phyloP scores from a whole-genome alignment of 768 basidiomycete genomes.

The Holtermannia corniformis region DNA sequence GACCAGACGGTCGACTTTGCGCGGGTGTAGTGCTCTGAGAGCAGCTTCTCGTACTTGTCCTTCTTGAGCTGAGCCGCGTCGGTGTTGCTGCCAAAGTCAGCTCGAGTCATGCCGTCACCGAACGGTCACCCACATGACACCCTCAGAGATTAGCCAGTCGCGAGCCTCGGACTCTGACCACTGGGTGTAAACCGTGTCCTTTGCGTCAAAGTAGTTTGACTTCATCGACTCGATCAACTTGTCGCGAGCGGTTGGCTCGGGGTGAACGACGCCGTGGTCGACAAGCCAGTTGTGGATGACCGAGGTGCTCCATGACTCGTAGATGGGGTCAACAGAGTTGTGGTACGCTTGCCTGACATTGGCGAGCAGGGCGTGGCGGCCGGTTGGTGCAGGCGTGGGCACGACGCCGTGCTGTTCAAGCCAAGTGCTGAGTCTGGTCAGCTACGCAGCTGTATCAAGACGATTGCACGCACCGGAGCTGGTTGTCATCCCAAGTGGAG shows the following conservation, averaged over 20 bases:
- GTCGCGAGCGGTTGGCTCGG: slow-evolving; percentile 52
- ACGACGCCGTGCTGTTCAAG: slow-evolving; percentile 66
- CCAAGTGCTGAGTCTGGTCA: too few relatives aligned
- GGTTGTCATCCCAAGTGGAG: slow-evolving; percentile 77
- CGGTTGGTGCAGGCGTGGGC: slow-evolving; percentile 55
- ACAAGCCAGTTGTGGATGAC: slow-evolving; percentile 80
- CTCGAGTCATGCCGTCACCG: background rate
- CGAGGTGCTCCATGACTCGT: slow-evolving; percentile 77
- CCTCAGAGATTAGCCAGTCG: slow-evolving; percentile 40
- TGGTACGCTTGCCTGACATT: slow-evolving; percentile 64
- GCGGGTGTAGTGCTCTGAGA: slow-evolving; percentile 47
- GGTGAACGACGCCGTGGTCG: slow-evolving; percentile 61
- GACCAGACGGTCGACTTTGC: slow-evolving; percentile 41
- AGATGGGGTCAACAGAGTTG: slow-evolving; percentile 53
- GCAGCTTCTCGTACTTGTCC: slow-evolving; percentile 67
- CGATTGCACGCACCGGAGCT: slow-evolving; percentile 42
- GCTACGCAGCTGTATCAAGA: too few relatives aligned
- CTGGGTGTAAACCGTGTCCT: slow-evolving; percentile 39
- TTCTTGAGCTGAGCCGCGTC: slow-evolving; percentile 44
- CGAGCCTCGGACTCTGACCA: slow-evolving; percentile 38
- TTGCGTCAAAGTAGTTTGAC: slow-evolving; percentile 60
- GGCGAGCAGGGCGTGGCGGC: slow-evolving; percentile 57
- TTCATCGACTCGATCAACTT: slow-evolving; percentile 60
- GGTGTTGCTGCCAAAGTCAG: slow-evolving; percentile 13
- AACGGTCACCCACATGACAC: slow-evolving; percentile 31